These are phyloP conservation scores for Penicillium sp. DNA, from an alignment of 2,329 filamentous ascomycete species.

Conservation along the genomic window DNA sequence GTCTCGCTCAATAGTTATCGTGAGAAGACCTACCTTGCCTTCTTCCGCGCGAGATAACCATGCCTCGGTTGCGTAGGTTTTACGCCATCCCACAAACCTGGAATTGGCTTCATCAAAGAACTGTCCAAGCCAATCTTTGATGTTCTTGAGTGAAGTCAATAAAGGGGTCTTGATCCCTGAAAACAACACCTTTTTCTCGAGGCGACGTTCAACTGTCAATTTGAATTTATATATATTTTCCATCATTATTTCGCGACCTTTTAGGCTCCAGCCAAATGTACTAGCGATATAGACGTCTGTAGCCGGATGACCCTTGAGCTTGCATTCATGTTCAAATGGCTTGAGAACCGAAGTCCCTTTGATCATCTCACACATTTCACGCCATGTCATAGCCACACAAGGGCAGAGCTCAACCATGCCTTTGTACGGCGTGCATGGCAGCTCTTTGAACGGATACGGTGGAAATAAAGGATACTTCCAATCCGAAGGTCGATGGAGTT, in stretches of 20 bases:
- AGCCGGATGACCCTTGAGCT: not conserved
- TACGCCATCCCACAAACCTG: not conserved
- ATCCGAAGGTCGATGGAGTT: not conserved
- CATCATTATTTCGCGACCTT: not conserved
- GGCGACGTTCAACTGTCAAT: too few relatives aligned
- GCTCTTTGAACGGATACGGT: too few relatives aligned
- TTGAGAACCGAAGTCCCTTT: not conserved
- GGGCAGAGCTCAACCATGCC: not conserved
- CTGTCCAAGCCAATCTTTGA: not conserved
- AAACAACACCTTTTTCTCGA: not conserved
- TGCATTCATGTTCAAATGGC: not conserved
- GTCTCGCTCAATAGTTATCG: not conserved
- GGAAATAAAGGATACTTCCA: not conserved
- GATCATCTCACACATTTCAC: too few relatives aligned
- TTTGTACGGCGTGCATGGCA: too few relatives aligned
- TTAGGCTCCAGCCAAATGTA: not conserved
- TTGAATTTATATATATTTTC: not conserved
- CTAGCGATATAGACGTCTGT: not conserved
- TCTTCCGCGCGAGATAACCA: not conserved
- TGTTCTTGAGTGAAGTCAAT: not conserved
- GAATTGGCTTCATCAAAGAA: not conserved
- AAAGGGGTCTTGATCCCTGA: not conserved
- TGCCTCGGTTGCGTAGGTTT: not conserved
- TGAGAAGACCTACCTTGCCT: not conserved
- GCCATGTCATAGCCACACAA: not conserved